Evolutionary conservation across 1,284 basidiomycete species (phyloP), one percentile per base, ranked within the genome.

Genomic region (Afroboletus lepidellus): DNA sequence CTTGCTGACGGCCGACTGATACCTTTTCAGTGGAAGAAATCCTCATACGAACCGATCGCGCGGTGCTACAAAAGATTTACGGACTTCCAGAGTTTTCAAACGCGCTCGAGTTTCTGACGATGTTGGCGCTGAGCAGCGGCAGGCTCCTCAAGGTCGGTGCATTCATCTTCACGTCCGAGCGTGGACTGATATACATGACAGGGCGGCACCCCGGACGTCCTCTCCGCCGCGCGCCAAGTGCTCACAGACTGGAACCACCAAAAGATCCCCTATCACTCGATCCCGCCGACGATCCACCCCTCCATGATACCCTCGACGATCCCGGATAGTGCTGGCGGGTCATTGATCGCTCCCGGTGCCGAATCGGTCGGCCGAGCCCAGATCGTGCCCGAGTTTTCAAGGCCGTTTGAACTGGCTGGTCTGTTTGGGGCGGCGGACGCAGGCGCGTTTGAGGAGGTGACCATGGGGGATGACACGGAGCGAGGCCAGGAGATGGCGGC

Each of bases 161-260:
- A 7, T 32, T 12, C 16, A 12, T 3, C 32, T 33, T 12, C 32
- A 16, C 32, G 8, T 15, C 15, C 32, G 32, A 15, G 9, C 32
- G 15, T 1, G 32, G 13, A 5, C 13, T 16, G 30, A 7, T 13
- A 33, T 12, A 7, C 32, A 12, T 33, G 32, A 33, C 32, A 33
- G 32, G 32, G 95, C 29, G 96, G 95, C 51, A 88, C 94, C 3
- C 94, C 96, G 0, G 94, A 98, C 69, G 71, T 96, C 18, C 83
- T 90, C 42, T 79, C 32, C 15, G 32, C 32, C 32, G 32, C 30
- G 30, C 30, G 30, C 3, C 30, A 32, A 12, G 30, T 32, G 30
- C 30, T 32, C 30, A 8, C 12, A 12, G 30, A 32, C 30, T 32
- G 30, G 30, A 32, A 32, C 13, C 30, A 32, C 30, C 30, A 32